Evolutionary conservation across 1,284 basidiomycete species (phyloP).

Genomic region (Porodaedalea pini): DNA sequence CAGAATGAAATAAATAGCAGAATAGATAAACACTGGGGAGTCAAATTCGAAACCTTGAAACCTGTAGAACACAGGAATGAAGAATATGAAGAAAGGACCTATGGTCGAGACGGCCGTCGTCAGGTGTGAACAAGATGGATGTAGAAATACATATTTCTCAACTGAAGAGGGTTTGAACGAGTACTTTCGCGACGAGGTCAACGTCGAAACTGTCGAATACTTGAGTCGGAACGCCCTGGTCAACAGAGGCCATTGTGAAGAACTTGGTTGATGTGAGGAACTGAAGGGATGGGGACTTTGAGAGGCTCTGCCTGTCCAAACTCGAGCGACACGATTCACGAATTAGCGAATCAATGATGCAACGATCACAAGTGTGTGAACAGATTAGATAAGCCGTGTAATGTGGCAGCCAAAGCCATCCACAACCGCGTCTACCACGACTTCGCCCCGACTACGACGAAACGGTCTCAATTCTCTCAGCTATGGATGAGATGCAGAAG

Average conservation of each 20-base stretch:
- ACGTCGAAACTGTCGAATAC: conserved; percentile 43
- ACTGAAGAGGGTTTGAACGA: conserved; percentile 77
- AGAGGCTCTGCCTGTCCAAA: conserved; percentile 10
- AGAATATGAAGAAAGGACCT: conserved; percentile 81
- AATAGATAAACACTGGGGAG: conserved; percentile 48
- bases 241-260: conserved; percentile 7
- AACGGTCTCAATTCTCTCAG: no score
- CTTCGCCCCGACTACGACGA: neutral
- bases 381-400: conserved; percentile 1
- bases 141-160: conserved; percentile 32
- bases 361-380: neutral
- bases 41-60: conserved; percentile 60
- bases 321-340: neutral
- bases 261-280: neutral
- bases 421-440: neutral
- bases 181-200: conserved; percentile 72
- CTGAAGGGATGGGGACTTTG: neutral
- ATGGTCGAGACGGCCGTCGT: conserved; percentile 11
- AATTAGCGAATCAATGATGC: neutral
- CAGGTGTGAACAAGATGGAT: conserved; percentile 13
- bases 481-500: conserved; percentile 8
- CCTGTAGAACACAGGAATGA: conserved; percentile 71
- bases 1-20: conserved; percentile 49
- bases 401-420: neutral
- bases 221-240: conserved; percentile 14